Conservation (phyloP, 805 yeast species). For the Ogataea ramenticola region DNA sequence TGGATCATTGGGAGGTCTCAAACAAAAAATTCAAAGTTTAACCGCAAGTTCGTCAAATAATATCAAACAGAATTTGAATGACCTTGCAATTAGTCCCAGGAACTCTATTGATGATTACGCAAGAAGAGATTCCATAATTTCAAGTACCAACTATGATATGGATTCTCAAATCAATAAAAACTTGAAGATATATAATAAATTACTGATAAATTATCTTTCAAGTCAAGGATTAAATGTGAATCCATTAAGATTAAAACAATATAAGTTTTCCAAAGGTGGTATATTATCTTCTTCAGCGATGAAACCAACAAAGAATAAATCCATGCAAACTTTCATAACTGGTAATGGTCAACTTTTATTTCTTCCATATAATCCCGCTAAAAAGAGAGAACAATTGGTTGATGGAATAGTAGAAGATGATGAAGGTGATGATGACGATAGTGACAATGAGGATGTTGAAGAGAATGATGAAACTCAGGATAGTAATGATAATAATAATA, state of each 20-base stretch:
- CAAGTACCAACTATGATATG: slow-evolving; percentile 3
- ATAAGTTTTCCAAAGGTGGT: slow-evolving; percentile 4
- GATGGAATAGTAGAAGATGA: slow-evolving; percentile 12
- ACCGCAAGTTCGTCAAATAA: slow-evolving; percentile 1
- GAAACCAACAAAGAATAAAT: slow-evolving; percentile 1
- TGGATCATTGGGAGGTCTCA: slow-evolving; percentile 13
- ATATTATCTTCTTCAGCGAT: neutral
- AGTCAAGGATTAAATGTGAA: slow-evolving; percentile 23
- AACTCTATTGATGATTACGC: slow-evolving; percentile 10
- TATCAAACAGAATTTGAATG: neutral
- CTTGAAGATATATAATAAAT: slow-evolving; percentile 20
- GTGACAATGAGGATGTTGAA: slow-evolving; percentile 12
- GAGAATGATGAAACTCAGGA: slow-evolving; percentile 1
- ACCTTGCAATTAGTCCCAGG: slow-evolving; percentile 4
- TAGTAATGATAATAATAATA: neutral
- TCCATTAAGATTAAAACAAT: slow-evolving; percentile 16
- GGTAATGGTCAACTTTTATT: slow-evolving; percentile 28
- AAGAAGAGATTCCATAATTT: neutral
- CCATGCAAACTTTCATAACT: slow-evolving; percentile 18
- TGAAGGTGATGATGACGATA: slow-evolving; percentile 19
- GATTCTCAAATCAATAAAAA: slow-evolving; percentile 3
- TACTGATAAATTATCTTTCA: slow-evolving; percentile 14
- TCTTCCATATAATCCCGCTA: slow-evolving; percentile 26
- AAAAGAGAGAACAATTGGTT: slow-evolving; percentile 16
- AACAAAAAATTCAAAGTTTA: slow-evolving; percentile 12